These are phyloP conservation scores for Neurospora sp. DNA, from an alignment of 495 filamentous ascomycete species.

Conservation along the genomic window DNA sequence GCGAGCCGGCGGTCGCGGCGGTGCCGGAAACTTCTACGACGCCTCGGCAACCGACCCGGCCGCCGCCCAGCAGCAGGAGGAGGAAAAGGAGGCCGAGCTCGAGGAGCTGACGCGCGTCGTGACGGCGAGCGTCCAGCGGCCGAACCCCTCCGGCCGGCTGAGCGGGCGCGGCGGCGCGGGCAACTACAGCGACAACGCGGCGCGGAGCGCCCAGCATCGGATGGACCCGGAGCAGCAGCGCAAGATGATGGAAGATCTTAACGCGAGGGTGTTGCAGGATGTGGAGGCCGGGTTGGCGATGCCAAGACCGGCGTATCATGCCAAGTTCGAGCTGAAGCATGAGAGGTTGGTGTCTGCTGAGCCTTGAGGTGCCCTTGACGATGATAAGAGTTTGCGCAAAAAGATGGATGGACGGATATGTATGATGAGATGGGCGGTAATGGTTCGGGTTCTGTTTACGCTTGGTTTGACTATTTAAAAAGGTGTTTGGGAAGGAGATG, in stretches of 20 bases:
- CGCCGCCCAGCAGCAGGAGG: constrained; percentile 11
- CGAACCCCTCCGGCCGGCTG: constrained; percentile 7
- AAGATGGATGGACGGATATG: neutral
- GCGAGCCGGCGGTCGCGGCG: constrained; percentile 38
- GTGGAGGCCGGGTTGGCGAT: constrained; percentile 33
- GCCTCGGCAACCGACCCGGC: constrained; percentile 15
- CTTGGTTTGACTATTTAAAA: neutral
- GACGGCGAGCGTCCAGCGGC: constrained; percentile 11
- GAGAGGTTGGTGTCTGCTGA: constrained; percentile 6
- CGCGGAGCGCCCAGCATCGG: constrained; percentile 7
- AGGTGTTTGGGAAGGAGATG: neutral
- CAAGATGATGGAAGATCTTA: constrained; percentile 21
- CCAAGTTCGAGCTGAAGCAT: constrained; percentile 9
- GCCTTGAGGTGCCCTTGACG: neutral
- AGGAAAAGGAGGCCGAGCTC: constrained; percentile 10
- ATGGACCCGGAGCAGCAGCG: constrained; percentile 18
- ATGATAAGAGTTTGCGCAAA: neutral
- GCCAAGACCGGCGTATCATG: constrained; percentile 26
- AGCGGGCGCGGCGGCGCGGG: constrained; percentile 50
- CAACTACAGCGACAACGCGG: constrained; percentile 35
- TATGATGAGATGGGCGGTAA: neutral
- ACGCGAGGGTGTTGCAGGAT: constrained; percentile 30
- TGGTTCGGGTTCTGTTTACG: neutral
- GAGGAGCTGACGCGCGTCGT: constrained; percentile 10
- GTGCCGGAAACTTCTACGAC: constrained; percentile 49